phyloP scores from a whole-genome alignment of 2,329 filamentous ascomycete species.

The Cladosporium sp. region DNA sequence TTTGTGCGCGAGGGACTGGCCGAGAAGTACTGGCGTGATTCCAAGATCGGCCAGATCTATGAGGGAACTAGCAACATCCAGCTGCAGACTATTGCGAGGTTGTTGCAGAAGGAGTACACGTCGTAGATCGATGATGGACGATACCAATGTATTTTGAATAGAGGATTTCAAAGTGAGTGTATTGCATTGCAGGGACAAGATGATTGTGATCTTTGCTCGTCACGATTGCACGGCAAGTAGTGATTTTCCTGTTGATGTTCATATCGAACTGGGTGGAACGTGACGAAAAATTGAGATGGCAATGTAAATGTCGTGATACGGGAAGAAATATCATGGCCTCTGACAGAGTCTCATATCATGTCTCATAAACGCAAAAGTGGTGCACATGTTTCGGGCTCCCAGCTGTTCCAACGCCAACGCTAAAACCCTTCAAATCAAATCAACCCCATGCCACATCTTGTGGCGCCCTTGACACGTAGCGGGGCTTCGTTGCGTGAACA shows the following conservation, averaged over 20 bases:
- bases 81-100: constrained; percentile 68
- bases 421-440: background rate
- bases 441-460: background rate
- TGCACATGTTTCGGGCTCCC: background rate
- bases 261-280: too few species aligned
- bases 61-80: constrained; percentile 84
- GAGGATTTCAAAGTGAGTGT: background rate
- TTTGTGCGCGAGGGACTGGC: constrained; percentile 95
- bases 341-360: background rate
- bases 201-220: too few species aligned
- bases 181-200: too few species aligned
- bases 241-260: too few species aligned
- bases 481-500: background rate
- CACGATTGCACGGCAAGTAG: too few species aligned
- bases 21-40: constrained; percentile 97
- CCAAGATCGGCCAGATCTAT: constrained; percentile 86
- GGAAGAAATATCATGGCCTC: background rate
- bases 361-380: background rate
- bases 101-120: constrained; percentile 69
- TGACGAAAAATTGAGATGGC: too few species aligned
- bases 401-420: background rate
- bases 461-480: background rate
- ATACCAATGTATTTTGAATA: background rate
- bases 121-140: background rate
- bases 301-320: too few species aligned